phyloP scores from a whole-genome alignment of 2,329 filamentous ascomycete species.

The Ophiognomonia clavigignenti-juglandacearum region DNA sequence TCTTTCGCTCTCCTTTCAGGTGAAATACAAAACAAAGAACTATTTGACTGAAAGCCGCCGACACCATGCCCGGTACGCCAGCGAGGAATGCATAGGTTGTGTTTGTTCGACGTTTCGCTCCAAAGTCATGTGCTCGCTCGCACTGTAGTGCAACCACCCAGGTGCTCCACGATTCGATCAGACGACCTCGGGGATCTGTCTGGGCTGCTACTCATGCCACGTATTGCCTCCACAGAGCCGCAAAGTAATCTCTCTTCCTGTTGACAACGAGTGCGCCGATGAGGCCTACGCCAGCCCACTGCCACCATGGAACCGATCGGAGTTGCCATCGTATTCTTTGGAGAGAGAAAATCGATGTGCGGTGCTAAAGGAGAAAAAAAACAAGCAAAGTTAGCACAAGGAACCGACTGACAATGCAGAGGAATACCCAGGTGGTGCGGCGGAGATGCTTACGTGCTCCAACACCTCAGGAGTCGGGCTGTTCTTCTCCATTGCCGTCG shows the following conservation, averaged over 20 bases:
- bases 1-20: no score
- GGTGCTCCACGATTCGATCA: background rate
- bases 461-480: conserved; percentile 13
- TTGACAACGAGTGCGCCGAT: conserved; percentile 6
- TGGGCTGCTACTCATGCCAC: conserved; percentile 5
- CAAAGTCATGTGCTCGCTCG: background rate
- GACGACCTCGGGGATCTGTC: background rate
- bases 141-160: background rate
- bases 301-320: conserved; percentile 15
- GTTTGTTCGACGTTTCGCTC: no score
- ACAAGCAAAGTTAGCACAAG: conserved; percentile 1
- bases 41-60: no score
- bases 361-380: conserved; percentile 13
- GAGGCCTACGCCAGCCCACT: conserved; percentile 15
- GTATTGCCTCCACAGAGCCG: conserved; percentile 12
- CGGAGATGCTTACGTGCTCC: conserved; percentile 12
- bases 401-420: background rate
- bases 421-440: background rate
- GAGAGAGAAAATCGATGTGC: conserved; percentile 8
- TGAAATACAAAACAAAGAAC: no score
- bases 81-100: background rate
- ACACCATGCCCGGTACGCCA: no score
- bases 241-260: conserved; percentile 11
- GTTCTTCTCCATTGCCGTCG: conserved; percentile 59
- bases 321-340: conserved; percentile 12